Conservation (phyloP, 179 eudicot genomes). For the Sideroxylon spinosum region DNA sequence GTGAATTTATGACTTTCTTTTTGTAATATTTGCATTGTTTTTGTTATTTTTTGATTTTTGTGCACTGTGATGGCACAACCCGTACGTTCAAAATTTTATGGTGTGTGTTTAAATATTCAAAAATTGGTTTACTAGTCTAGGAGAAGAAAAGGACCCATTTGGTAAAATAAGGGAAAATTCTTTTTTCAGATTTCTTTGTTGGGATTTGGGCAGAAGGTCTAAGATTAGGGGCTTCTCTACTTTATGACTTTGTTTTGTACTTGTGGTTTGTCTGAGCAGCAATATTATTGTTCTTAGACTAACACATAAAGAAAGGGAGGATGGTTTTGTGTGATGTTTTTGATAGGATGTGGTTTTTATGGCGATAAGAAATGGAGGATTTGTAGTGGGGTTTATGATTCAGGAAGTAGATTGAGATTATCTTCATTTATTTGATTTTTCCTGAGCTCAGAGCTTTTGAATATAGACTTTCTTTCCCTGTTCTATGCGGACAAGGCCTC, state of each 20-base stretch:
- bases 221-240: background rate
- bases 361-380: conserved; percentile 19
- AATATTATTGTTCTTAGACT: background rate
- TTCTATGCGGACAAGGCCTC: background rate
- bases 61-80: too few species aligned
- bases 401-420: conserved; percentile 27
- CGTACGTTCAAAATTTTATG: too few species aligned
- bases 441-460: background rate
- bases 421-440: conserved; percentile 19
- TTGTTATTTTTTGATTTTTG: too few species aligned
- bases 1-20: too few species aligned
- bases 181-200: background rate
- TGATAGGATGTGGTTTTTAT: conserved; percentile 21
- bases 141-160: background rate
- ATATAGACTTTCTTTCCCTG: too few species aligned
- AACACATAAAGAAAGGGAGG: background rate
- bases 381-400: conserved; percentile 14
- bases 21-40: too few species aligned
- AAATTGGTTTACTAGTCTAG: too few species aligned
- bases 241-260: background rate
- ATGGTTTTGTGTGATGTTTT: conserved; percentile 9
- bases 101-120: too few species aligned
- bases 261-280: too few species aligned
- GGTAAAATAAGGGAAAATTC: background rate
- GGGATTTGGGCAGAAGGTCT: conserved; percentile 5